A percentile compares a stretch with the other conserved stretches of the same genome.
Evolutionary conservation across 192 early-diverging fungal species (phyloP).

Genomic region (Allomyces macrogynus): DNA sequence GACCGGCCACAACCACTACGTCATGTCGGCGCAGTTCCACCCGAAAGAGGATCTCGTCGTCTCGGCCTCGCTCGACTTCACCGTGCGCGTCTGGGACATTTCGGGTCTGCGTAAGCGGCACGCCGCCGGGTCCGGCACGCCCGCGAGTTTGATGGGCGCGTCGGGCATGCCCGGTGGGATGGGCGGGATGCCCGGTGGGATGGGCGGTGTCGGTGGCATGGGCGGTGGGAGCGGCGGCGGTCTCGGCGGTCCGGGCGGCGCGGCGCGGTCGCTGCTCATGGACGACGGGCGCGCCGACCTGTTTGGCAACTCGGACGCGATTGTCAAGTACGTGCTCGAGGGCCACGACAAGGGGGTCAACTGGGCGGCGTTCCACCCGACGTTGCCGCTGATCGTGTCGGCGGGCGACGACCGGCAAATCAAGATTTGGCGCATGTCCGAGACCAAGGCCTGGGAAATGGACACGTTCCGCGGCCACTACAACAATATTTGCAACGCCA

Average conservation of each 20-base stretch:
- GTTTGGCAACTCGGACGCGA: conserved; percentile 87
- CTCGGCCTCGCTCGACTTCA: conserved; percentile 87
- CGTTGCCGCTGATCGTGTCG: conserved; percentile 85
- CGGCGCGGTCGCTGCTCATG: conserved; percentile 9
- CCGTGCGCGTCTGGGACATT: conserved; percentile 98
- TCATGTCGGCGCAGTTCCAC: conserved; percentile 97
- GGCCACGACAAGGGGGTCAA: conserved; percentile 95
- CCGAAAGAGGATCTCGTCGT: conserved; percentile 93
- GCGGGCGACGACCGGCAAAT: conserved; percentile 93
- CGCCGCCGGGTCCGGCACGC: not conserved
- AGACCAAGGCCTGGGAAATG: conserved; percentile 98
- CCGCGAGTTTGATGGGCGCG: conserved; percentile 1
- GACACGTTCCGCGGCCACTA: conserved; percentile 97
- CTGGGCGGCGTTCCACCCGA: conserved; percentile 96
- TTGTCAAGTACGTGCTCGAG: conserved; percentile 96
- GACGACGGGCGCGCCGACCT: conserved; percentile 65
- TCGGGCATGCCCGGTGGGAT: not conserved
- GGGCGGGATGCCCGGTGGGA: not conserved
- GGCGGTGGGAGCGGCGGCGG: not conserved
- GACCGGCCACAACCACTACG: conserved; percentile 97
- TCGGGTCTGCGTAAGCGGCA: conserved; percentile 38
- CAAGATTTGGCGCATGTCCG: conserved; percentile 91
- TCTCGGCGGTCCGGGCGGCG: conserved; percentile 6
- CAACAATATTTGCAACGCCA: conserved; percentile 80
- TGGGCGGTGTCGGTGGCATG: not conserved